phyloP scores from a whole-genome alignment of 345 rosid species.

The Chamaenerion angustifolium region DNA sequence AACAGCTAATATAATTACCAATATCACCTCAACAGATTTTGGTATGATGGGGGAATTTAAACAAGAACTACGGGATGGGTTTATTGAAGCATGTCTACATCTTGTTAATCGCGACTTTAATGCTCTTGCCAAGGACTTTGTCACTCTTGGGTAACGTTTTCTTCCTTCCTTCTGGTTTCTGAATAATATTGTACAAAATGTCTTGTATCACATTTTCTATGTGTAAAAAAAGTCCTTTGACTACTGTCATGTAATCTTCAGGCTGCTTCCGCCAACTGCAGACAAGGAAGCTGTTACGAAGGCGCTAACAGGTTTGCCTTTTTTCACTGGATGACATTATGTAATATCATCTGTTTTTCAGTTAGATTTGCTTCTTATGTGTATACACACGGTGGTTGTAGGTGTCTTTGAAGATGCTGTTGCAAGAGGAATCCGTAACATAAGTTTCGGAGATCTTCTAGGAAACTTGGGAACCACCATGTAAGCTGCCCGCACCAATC shows the following conservation, averaged over 20 bases:
- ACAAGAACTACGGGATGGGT: constrained; percentile 80
- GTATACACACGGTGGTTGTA: constrained; percentile 14
- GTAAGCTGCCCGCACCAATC: constrained; percentile 25
- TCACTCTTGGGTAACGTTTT: constrained; percentile 66
- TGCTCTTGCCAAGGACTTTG: constrained; percentile 77
- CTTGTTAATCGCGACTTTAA: constrained; percentile 91
- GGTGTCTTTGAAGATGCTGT: constrained; percentile 82
- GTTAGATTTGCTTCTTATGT: constrained; percentile 3
- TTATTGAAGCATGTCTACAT: constrained; percentile 94
- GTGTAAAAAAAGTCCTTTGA: too few species aligned
- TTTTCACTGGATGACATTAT: neutral
- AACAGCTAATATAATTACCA: constrained; percentile 17
- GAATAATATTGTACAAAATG: neutral
- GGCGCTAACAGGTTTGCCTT: constrained; percentile 61
- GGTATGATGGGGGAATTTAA: constrained; percentile 99
- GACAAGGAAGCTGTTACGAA: constrained; percentile 67
- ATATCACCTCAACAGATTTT: constrained; percentile 50
- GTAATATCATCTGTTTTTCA: too few species aligned
- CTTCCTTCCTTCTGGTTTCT: neutral
- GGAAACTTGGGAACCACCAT: constrained; percentile 83
- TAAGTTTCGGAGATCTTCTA: constrained; percentile 86
- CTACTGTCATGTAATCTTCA: constrained; percentile 10
- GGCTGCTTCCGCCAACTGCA: constrained; percentile 87
- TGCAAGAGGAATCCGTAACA: constrained; percentile 64
- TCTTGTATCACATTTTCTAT: neutral